These are phyloP conservation scores for Madurella fahalii DNA, from an alignment of 2,329 filamentous ascomycete species.

Conservation along the genomic window DNA sequence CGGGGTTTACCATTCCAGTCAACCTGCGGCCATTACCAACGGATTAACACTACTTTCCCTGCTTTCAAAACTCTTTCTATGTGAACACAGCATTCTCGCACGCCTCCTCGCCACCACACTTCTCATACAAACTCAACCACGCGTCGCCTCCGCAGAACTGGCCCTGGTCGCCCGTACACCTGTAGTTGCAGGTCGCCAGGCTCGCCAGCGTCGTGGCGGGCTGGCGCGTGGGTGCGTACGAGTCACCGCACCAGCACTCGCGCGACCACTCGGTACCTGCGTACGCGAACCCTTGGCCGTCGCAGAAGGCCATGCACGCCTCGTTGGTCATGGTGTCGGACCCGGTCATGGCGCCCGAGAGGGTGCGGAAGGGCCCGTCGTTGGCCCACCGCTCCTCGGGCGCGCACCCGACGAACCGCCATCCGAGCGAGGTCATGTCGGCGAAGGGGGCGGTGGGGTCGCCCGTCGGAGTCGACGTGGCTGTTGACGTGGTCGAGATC, in stretches of 20 bases:
- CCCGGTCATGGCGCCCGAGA: constrained; percentile 14
- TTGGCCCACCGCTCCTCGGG: constrained; percentile 26
- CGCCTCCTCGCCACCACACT: constrained; percentile 18
- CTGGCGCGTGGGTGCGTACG: constrained; percentile 18
- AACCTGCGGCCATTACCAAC: background rate
- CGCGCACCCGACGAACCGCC: constrained; percentile 27
- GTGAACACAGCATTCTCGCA: constrained; percentile 26
- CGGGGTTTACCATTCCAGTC: no score
- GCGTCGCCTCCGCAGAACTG: constrained; percentile 25
- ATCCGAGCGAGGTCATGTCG: constrained; percentile 25
- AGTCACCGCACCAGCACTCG: constrained; percentile 28
- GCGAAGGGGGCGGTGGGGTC: constrained; percentile 14
- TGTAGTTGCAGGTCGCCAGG: constrained; percentile 18
- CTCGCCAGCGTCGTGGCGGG: constrained; percentile 22
- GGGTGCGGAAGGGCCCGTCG: constrained; percentile 26
- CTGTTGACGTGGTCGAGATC: constrained; percentile 8
- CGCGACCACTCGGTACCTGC: constrained; percentile 25
- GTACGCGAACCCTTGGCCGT: constrained; percentile 14
- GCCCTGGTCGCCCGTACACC: constrained; percentile 16
- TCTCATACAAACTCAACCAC: constrained; percentile 25
- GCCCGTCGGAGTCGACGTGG: constrained; percentile 5
- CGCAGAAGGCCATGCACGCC: constrained; percentile 22
- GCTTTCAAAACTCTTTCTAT: background rate
- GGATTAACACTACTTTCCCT: background rate
- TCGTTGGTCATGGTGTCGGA: constrained; percentile 24